Evolutionary conservation across 1,284 basidiomycete species (phyloP).

Genomic region (Fomitiporia mediterranea): DNA sequence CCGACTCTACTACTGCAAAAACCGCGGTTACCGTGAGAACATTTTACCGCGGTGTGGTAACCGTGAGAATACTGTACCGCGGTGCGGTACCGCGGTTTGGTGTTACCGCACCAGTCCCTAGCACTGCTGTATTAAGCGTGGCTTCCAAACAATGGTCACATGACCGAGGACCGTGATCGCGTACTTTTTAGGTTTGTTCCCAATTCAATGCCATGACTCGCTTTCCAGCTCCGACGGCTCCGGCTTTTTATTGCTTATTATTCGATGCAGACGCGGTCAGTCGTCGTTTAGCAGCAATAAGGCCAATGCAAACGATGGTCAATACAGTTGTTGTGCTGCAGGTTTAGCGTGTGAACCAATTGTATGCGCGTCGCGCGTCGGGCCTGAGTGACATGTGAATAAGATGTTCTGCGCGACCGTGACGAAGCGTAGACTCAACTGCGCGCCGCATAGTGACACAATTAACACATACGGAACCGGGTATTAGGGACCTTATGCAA

Average conservation of each 20-base stretch:
- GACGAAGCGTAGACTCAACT: too few relatives aligned
- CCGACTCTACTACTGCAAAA: too few relatives aligned
- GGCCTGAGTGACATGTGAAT: too few relatives aligned
- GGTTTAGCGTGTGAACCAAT: not conserved
- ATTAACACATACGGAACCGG: not conserved
- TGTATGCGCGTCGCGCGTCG: not conserved
- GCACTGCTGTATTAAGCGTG: not conserved
- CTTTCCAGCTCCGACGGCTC: not conserved
- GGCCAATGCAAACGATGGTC: not conserved
- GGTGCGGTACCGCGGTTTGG: too few relatives aligned
- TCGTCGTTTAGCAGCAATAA: not conserved
- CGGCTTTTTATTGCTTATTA: not conserved
- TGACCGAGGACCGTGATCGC: not conserved
- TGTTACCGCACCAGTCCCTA: too few relatives aligned
- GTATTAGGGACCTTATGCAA: not conserved
- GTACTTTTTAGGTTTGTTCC: not conserved
- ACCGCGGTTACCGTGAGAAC: too few relatives aligned
- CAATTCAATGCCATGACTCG: slow-evolving; percentile 3
- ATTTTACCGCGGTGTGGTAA: too few relatives aligned
- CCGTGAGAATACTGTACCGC: too few relatives aligned
- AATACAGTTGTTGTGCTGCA: not conserved
- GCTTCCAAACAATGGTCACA: not conserved
- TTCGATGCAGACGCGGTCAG: not conserved
- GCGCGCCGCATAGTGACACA: not conserved
- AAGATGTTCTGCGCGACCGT: too few relatives aligned